A percentile compares a stretch with the other conserved stretches of the same genome.
phyloP scores from a whole-genome alignment of 306 rosid species.

The Leucaena leucocephala region DNA sequence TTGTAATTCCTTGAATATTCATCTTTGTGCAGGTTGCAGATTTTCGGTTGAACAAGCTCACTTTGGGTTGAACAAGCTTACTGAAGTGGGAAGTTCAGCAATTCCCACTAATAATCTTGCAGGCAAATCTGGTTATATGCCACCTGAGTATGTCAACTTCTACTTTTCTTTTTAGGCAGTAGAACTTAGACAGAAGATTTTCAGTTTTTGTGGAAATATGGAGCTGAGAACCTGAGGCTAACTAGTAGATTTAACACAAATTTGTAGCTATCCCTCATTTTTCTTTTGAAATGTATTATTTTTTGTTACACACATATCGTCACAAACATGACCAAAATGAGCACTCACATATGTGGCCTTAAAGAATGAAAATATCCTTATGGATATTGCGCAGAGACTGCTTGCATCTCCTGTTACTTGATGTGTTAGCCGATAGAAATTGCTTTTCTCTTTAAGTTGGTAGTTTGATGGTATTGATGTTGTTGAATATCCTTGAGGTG shows the following conservation, averaged over 20 bases:
- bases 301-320: neutral
- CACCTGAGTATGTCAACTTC: constrained; percentile 57
- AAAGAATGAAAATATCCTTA: neutral
- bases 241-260: no score
- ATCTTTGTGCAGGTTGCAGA: constrained; percentile 62
- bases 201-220: no score
- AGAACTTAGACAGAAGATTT: no score
- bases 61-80: constrained; percentile 67
- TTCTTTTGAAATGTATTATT: neutral
- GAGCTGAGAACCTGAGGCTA: no score
- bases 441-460: no score
- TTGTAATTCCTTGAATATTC: neutral
- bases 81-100: constrained; percentile 55
- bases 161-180: neutral
- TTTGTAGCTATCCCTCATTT: neutral
- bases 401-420: neutral
- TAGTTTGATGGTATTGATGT: no score
- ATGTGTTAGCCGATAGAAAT: no score
- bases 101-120: constrained; percentile 32
- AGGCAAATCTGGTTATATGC: constrained; percentile 80
- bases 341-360: neutral
- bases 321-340: neutral
- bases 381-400: neutral
- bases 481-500: no score
- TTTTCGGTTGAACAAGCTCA: no score